A percentile compares a stretch with the other conserved stretches of the same genome.
These are phyloP conservation scores for Aspergillus arachidicola DNA, from an alignment of 2,329 filamentous ascomycete species.

Conservation along the genomic window DNA sequence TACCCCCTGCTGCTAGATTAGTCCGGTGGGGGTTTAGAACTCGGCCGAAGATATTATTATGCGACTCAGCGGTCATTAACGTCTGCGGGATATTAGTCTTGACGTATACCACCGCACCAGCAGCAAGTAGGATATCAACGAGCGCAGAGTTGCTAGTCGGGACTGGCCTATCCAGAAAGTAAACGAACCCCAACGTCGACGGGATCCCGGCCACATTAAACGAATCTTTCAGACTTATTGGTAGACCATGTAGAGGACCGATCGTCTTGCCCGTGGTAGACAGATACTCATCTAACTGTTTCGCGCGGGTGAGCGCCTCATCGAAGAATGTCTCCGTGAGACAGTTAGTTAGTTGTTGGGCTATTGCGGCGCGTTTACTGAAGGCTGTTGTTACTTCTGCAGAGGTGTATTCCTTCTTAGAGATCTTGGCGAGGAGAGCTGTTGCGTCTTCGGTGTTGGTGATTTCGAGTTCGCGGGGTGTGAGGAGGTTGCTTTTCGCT, in stretches of 20 bases:
- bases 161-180: slow-evolving; percentile 61
- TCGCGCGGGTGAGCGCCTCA: slow-evolving; percentile 51
- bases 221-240: slow-evolving; percentile 56
- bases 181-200: slow-evolving; percentile 60
- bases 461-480: too few species aligned
- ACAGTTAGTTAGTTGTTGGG: slow-evolving; percentile 33
- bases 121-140: slow-evolving; percentile 57
- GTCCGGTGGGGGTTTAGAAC: slow-evolving; percentile 65
- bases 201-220: slow-evolving; percentile 53
- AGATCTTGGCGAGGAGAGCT: not conserved
- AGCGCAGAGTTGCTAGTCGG: slow-evolving; percentile 53
- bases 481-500: too few species aligned
- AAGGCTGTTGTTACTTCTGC: not conserved
- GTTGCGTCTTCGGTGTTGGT: not conserved
- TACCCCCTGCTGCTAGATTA: slow-evolving; percentile 62
- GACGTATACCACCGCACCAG: slow-evolving; percentile 66
- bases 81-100: slow-evolving; percentile 70
- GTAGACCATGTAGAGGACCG: slow-evolving; percentile 66
- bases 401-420: not conserved
- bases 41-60: slow-evolving; percentile 62
- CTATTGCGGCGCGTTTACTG: not conserved
- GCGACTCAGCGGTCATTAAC: slow-evolving; percentile 47
- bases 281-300: slow-evolving; percentile 51
- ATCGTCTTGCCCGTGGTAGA: slow-evolving; percentile 44
- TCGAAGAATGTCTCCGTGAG: slow-evolving; percentile 58